Evolutionary conservation across 1,284 basidiomycete genomes (phyloP).

Genomic region (Taiwanofungus camphoratus): DNA sequence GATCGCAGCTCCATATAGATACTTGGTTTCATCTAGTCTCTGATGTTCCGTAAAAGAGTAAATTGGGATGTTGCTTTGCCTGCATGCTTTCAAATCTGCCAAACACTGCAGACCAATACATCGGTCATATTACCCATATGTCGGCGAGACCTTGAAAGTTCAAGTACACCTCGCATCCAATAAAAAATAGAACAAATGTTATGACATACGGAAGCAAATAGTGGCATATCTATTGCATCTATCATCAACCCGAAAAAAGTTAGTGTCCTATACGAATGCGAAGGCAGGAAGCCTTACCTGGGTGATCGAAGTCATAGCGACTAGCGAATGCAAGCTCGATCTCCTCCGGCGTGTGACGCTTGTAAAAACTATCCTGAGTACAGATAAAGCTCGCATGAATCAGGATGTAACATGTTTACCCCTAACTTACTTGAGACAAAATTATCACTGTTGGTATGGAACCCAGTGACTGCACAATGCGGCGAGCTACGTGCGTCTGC

Average conservation of each 20-base stretch:
- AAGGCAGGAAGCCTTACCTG: slow-evolving; percentile 27
- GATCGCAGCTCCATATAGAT: slow-evolving; percentile 93
- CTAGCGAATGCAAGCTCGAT: slow-evolving; percentile 79
- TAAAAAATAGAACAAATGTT: slow-evolving; percentile 1
- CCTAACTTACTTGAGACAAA: slow-evolving; percentile 62
- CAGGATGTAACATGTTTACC: background rate
- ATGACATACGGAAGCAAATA: slow-evolving; percentile 72
- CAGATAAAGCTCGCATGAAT: background rate
- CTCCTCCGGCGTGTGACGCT: slow-evolving; percentile 73
- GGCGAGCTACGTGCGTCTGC: slow-evolving; percentile 87
- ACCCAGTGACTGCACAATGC: slow-evolving; percentile 77
- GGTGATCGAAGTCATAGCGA: slow-evolving; percentile 90
- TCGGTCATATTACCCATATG: background rate
- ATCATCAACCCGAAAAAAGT: background rate
- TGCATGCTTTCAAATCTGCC: slow-evolving; percentile 77
- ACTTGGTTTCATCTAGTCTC: slow-evolving; percentile 79
- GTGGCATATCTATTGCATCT: slow-evolving; percentile 85
- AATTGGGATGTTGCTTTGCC: slow-evolving; percentile 82
- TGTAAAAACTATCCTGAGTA: slow-evolving; percentile 90
- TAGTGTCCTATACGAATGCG: background rate
- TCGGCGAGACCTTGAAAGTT: slow-evolving; percentile 8
- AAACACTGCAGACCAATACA: slow-evolving; percentile 54
- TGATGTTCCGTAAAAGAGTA: slow-evolving; percentile 95
- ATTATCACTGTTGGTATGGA: slow-evolving; percentile 88
- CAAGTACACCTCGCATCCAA: slow-evolving; percentile 13